Percentiles rank a stretch among this genome's conserved stretches.
These are phyloP conservation scores for Parmelia sp. DNA, from an alignment of 495 filamentous ascomycete species.

Conservation along the genomic window DNA sequence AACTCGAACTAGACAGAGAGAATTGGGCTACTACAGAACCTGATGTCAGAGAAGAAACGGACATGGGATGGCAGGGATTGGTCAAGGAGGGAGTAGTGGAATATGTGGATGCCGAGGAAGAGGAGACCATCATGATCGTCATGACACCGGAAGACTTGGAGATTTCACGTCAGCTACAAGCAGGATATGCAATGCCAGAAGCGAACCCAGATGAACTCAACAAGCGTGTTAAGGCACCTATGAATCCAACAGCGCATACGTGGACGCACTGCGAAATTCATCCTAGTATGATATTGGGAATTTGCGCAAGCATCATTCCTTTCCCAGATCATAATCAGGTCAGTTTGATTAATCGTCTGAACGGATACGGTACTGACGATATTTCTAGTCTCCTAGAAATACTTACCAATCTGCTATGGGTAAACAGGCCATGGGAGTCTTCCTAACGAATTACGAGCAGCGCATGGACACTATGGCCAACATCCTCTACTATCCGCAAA, in stretches of 20 bases:
- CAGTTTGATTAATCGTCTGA: constrained; percentile 22
- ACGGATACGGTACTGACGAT: constrained; percentile 10
- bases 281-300: constrained; percentile 95
- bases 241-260: constrained; percentile 74
- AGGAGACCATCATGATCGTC: constrained; percentile 97
- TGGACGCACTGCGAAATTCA: constrained; percentile 99
- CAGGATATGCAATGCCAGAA: constrained; percentile 57
- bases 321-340: constrained; percentile 98
- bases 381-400: constrained; percentile 76
- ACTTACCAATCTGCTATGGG: constrained; percentile 99
- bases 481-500: constrained; percentile 97
- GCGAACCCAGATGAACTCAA: constrained; percentile 57
- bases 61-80: constrained; percentile 83
- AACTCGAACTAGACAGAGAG: constrained; percentile 63
- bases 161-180: constrained; percentile 56
- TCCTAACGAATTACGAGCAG: constrained; percentile 88
- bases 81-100: constrained; percentile 78
- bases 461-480: constrained; percentile 99
- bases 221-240: constrained; percentile 75
- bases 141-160: constrained; percentile 96
- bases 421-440: constrained; percentile 99
- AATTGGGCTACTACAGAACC: constrained; percentile 49
- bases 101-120: constrained; percentile 95
- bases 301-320: constrained; percentile 97
- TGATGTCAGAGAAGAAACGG: constrained; percentile 53